Evolutionary conservation across 176 grass and related monocot genomes (phyloP).

Genomic region (Phyllostachys edulis): DNA sequence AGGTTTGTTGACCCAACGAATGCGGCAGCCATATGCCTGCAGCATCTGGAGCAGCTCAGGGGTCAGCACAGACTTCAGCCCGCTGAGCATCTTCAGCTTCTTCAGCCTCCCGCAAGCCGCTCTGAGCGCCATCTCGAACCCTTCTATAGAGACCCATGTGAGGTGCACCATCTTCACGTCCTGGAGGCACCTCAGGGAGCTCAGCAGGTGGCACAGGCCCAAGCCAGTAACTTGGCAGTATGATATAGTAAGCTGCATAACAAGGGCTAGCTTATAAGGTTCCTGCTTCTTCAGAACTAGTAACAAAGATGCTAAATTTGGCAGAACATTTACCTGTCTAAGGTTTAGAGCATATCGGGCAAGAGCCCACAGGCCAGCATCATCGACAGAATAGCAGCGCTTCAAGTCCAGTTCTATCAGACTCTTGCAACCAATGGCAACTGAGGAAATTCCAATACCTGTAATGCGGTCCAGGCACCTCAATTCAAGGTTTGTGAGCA

Average conservation of each 20-base stretch:
- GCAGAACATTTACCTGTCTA: slow-evolving; percentile 58
- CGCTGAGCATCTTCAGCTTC: slow-evolving; percentile 86
- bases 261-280: neutral
- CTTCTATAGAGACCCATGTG: slow-evolving; percentile 68
- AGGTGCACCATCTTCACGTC: slow-evolving; percentile 96
- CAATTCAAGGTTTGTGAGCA: slow-evolving; percentile 78
- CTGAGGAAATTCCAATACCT: slow-evolving; percentile 56
- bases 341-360: slow-evolving; percentile 62
- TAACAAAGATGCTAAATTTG: neutral
- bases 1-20: slow-evolving; percentile 91
- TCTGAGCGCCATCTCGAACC: slow-evolving; percentile 74
- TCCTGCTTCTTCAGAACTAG: neutral
- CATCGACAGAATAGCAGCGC: slow-evolving; percentile 66
- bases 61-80: slow-evolving; percentile 60
- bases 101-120: slow-evolving; percentile 73
- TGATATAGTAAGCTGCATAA: slow-evolving; percentile 91
- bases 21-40: slow-evolving; percentile 65
- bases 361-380: slow-evolving; percentile 66
- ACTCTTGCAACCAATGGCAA: slow-evolving; percentile 68
- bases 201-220: slow-evolving; percentile 74
- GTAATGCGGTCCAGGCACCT: slow-evolving; percentile 73
- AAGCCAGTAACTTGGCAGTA: slow-evolving; percentile 84
- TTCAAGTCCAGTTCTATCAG: slow-evolving; percentile 72
- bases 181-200: slow-evolving; percentile 81
- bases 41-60: slow-evolving; percentile 70